Base-by-base conservation (phyloP, 2,329 filamentous ascomycete genomes). In the Coniochaeta sp. region DNA sequence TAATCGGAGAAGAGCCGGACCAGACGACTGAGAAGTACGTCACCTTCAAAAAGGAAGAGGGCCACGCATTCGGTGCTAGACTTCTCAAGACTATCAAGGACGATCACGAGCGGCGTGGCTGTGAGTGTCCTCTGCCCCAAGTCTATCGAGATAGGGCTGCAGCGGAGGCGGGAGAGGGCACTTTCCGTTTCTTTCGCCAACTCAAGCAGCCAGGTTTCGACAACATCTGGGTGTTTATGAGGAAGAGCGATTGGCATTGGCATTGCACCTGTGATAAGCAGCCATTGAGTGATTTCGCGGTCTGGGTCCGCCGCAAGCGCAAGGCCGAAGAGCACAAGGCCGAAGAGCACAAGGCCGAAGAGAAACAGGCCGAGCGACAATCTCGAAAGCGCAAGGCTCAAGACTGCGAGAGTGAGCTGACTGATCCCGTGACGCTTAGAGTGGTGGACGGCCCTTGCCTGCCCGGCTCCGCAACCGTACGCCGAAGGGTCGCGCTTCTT, bases 101-200 rank as follows among this genome's bases (percentile, higher is more conserved):
- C 62, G 64, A 67, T 61, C 34, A 67, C 67, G 64, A 59, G 62
- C 54, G 31, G 11, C 54, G 54, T 22, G 61, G 59, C 12, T 69
- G 67, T 57, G 59, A 50, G 36, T 69, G 67, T 54, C 61, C 61
- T 17, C 43, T 59, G 5, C 67, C 66, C 1, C 60, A 36, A 19
- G 66, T 69, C 19, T 67, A 65, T 58, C 62, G 57, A 6, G 66
- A 65, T 16, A 66, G 63, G 58, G 62, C 65, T 8, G 64, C 69
- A 57, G 67, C 67, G 7, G 60, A 65, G 24, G 31, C 22, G 2
- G 67, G 64, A 19, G 16, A 9, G 6, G 67, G 67, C 11, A 65
- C 66, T 16, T 54, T 69, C 17, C 65, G 67, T 16, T 69, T 69
- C 55, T 69, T 66, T 58, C 31, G 59, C 6, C 5, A 54, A 40